Evolutionary conservation across 2,329 filamentous ascomycete genomes (phyloP).

Genomic region (Plectosphaerella sp.): DNA sequence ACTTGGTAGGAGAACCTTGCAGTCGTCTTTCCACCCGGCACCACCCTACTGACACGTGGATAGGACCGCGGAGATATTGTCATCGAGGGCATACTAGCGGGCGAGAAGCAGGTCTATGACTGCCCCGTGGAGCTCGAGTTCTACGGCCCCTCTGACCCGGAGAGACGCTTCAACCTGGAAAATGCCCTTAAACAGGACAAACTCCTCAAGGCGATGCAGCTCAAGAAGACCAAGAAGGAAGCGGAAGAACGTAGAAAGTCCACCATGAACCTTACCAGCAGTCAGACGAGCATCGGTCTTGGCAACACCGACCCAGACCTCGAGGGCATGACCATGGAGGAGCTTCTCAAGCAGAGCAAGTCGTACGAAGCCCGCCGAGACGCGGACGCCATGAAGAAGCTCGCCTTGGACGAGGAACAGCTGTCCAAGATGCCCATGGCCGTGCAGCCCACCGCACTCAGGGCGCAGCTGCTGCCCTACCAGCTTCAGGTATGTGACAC

Average conservation of each 20-base stretch:
- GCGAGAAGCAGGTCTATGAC: slow-evolving; percentile 62
- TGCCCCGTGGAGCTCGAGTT: slow-evolving; percentile 68
- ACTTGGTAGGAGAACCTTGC: slow-evolving; percentile 51
- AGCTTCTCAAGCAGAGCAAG: slow-evolving; percentile 63
- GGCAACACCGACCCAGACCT: slow-evolving; percentile 13
- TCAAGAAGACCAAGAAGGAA: slow-evolving; percentile 48
- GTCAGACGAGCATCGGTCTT: slow-evolving; percentile 32
- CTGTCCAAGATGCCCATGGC: slow-evolving; percentile 70
- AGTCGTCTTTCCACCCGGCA: slow-evolving; percentile 4
- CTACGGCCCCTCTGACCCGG: slow-evolving; percentile 60
- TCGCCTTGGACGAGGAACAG: slow-evolving; percentile 67
- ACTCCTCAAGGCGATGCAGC: slow-evolving; percentile 54
- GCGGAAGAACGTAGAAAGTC: slow-evolving; percentile 47
- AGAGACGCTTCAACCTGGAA: slow-evolving; percentile 50
- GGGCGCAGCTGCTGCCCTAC: slow-evolving; percentile 70
- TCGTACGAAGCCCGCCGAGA: slow-evolving; percentile 63
- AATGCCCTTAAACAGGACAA: slow-evolving; percentile 58
- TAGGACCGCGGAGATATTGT: slow-evolving; percentile 54
- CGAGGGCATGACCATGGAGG: slow-evolving; percentile 46
- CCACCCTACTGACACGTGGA: slow-evolving; percentile 4
- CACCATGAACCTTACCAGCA: slow-evolving; percentile 30
- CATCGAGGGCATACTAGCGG: slow-evolving; percentile 66
- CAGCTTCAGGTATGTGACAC: slow-evolving; percentile 54
- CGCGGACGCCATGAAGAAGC: slow-evolving; percentile 61
- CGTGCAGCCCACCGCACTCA: slow-evolving; percentile 59